Evolutionary conservation across 768 basidiomycete genomes (phyloP).

Genomic region (Mycena sanguinolenta): DNA sequence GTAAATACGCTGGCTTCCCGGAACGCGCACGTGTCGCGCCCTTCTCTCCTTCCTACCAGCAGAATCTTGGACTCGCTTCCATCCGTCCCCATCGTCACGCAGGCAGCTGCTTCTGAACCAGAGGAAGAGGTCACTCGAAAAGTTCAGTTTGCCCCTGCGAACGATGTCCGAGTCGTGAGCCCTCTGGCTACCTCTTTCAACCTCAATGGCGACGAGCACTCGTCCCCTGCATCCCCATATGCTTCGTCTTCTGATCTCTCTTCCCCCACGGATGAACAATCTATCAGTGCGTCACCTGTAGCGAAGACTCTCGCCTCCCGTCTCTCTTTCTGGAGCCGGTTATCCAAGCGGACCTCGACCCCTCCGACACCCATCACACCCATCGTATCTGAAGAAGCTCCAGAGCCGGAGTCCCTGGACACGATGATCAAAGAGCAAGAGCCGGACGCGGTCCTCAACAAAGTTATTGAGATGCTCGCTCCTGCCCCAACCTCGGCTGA

Average conservation of each 20-base stretch:
- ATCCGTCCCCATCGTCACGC: slow-evolving; percentile 30
- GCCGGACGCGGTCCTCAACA: slow-evolving; percentile 66
- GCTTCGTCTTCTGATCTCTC: slow-evolving; percentile 57
- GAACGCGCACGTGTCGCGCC: slow-evolving; percentile 58
- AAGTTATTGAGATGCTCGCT: slow-evolving; percentile 71
- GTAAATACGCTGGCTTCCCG: slow-evolving; percentile 67
- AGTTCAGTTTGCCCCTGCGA: slow-evolving; percentile 68
- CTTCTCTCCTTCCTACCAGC: slow-evolving; percentile 57
- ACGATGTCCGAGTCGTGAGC: slow-evolving; percentile 61
- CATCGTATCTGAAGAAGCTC: slow-evolving; percentile 6
- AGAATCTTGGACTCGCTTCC: slow-evolving; percentile 39
- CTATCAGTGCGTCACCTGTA: slow-evolving; percentile 62
- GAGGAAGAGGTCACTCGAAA: slow-evolving; percentile 44
- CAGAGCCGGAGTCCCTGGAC: slow-evolving; percentile 49
- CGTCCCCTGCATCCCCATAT: slow-evolving; percentile 38
- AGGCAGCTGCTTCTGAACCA: slow-evolving; percentile 7
- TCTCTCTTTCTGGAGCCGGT: slow-evolving; percentile 81
- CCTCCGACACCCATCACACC: slow-evolving; percentile 31
- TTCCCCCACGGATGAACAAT: slow-evolving; percentile 62
- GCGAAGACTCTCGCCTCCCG: slow-evolving; percentile 74
- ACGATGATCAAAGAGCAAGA: slow-evolving; percentile 62
- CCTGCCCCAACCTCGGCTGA: slow-evolving; percentile 73
- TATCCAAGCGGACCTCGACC: slow-evolving; percentile 62
- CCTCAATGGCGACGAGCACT: slow-evolving; percentile 38
- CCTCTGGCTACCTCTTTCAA: slow-evolving; percentile 48